Percentiles rank a stretch among this genome's conserved stretches.
Conservation (phyloP, 345 rosid species). For the Hibiscus trionum region DNA sequence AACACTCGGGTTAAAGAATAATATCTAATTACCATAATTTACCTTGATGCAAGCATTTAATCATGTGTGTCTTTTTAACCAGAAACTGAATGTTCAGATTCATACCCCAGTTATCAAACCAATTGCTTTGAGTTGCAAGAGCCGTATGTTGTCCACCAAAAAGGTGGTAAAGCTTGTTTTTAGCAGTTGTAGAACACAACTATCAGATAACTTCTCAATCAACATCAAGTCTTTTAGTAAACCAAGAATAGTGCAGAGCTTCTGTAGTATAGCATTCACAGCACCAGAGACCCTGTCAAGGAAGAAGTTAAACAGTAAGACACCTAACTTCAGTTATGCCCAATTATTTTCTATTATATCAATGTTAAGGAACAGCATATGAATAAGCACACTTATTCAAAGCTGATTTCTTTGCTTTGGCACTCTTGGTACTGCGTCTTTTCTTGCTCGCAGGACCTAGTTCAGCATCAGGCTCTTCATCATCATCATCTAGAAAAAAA, state of each 20-base stretch:
- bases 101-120: conserved; percentile 78
- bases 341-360: conserved; percentile 7
- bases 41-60: neutral
- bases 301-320: conserved; percentile 19
- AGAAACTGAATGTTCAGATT: conserved; percentile 11
- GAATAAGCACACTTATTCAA: conserved; percentile 59
- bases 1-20: conserved; percentile 4
- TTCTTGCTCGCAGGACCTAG: conserved; percentile 77
- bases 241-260: conserved; percentile 86
- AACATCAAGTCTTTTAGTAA: conserved; percentile 81
- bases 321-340: neutral
- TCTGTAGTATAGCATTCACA: conserved; percentile 69
- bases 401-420: conserved; percentile 68
- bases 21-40: neutral
- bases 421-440: conserved; percentile 53
- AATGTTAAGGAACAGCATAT: conserved; percentile 11
- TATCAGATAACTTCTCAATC: conserved; percentile 89
- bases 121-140: conserved; percentile 92
- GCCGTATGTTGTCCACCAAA: conserved; percentile 93
- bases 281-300: conserved; percentile 81
- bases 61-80: conserved; percentile 3
- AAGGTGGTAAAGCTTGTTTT: conserved; percentile 81
- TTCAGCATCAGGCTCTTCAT: conserved; percentile 71
- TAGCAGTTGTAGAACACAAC: conserved; percentile 87
- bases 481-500: conserved; percentile 59